Conservation (phyloP, 2,329 filamentous ascomycete species). For the Fusarium chaquense region DNA sequence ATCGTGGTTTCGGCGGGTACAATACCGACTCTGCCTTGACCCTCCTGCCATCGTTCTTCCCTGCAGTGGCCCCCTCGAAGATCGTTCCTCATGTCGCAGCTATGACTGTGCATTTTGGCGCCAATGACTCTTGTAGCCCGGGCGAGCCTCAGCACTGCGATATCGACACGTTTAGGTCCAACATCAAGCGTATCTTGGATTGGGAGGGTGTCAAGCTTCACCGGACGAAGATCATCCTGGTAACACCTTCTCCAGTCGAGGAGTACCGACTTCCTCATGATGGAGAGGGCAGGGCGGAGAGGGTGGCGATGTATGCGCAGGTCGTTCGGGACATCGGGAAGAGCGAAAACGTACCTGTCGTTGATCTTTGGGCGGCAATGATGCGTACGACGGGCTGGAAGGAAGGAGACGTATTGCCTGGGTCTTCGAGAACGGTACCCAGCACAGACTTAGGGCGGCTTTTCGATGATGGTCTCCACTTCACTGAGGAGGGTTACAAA, state of each 20-base stretch:
- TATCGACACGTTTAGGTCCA: not conserved
- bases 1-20: not conserved
- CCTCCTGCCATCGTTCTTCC: slow-evolving; percentile 2
- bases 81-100: not conserved
- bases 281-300: not conserved
- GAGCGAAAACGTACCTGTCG: not conserved
- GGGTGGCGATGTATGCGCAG: not conserved
- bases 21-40: not conserved
- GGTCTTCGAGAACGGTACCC: not conserved
- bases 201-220: not conserved
- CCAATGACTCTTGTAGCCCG: slow-evolving; percentile 1
- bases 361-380: slow-evolving; percentile 10
- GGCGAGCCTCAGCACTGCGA: not conserved
- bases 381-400: not conserved
- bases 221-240: not conserved
- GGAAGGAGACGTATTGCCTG: not conserved
- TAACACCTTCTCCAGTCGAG: slow-evolving; percentile 2
- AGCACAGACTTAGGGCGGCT: not conserved
- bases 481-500: not conserved
- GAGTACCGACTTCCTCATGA: slow-evolving; percentile 4
- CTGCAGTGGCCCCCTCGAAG: not conserved
- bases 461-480: not conserved
- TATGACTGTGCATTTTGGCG: slow-evolving; percentile 4
- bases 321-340: not conserved
- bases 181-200: not conserved